These are phyloP conservation scores for Botrytis hyacinthi DNA, from an alignment of 2,329 filamentous ascomycete genomes.

Conservation along the genomic window DNA sequence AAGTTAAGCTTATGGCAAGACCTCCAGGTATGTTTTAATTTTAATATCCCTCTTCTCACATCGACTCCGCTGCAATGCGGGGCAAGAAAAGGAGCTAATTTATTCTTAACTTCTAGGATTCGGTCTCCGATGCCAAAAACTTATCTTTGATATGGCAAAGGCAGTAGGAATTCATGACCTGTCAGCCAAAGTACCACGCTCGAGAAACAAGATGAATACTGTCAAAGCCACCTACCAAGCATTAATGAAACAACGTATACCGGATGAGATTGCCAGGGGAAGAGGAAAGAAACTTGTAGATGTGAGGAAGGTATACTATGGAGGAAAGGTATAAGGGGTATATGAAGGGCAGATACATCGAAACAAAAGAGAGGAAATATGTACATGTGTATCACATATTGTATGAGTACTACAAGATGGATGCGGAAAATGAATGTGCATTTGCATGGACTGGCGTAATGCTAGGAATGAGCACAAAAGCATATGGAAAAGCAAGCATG, in stretches of 20 bases:
- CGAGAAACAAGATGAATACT: conserved; percentile 95
- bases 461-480: neutral
- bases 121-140: conserved; percentile 83
- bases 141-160: conserved; percentile 93
- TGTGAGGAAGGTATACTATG: conserved; percentile 95
- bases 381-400: conserved; percentile 43
- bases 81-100: conserved; percentile 10
- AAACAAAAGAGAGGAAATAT: neutral
- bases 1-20: conserved; percentile 76
- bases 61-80: neutral
- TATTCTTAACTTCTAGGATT: conserved; percentile 61
- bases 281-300: conserved; percentile 95
- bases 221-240: conserved; percentile 89
- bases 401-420: conserved; percentile 45
- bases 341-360: conserved; percentile 20
- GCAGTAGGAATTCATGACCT: conserved; percentile 85
- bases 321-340: conserved; percentile 49
- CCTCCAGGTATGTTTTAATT: conserved; percentile 70
- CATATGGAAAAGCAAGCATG: conserved; percentile 13
- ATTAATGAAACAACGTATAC: conserved; percentile 77
- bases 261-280: conserved; percentile 85
- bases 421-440: conserved; percentile 22
- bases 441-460: conserved; percentile 25
- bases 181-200: conserved; percentile 76
- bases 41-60: neutral